Conservation (phyloP, 1,284 basidiomycete species). For the Cutaneotrichosporon sp. region DNA sequence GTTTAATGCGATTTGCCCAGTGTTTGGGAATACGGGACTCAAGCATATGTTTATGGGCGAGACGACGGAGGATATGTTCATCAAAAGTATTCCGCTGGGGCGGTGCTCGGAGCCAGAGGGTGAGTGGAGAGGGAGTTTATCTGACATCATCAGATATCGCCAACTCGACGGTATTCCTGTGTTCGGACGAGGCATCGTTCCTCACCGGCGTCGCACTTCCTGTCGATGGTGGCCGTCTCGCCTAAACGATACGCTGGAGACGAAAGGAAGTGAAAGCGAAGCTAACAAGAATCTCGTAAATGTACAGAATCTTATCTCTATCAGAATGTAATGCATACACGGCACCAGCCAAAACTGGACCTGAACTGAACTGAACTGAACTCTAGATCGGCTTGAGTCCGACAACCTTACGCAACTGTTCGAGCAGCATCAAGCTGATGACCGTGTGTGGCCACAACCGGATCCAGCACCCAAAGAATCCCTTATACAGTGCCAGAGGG, state of each 20-base stretch:
- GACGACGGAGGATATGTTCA: slow-evolving; percentile 21
- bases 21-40: slow-evolving; percentile 25
- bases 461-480: slow-evolving; percentile 28
- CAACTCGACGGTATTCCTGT: slow-evolving; percentile 27
- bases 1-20: slow-evolving; percentile 28
- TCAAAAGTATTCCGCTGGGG: slow-evolving; percentile 22
- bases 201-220: slow-evolving; percentile 29
- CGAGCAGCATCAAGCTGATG: slow-evolving; percentile 23
- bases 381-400: slow-evolving; percentile 26
- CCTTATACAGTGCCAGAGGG: slow-evolving; percentile 27
- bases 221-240: slow-evolving; percentile 25
- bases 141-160: slow-evolving; percentile 28
- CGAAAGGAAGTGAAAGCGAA: no score
- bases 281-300: no score
- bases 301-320: background rate
- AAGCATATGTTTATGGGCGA: slow-evolving; percentile 25
- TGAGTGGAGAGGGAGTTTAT: slow-evolving; percentile 3
- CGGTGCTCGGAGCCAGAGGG: slow-evolving; percentile 25
- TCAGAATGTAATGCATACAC: background rate
- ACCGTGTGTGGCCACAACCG: slow-evolving; percentile 29
- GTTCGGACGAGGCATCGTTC: slow-evolving; percentile 27
- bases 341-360: background rate
- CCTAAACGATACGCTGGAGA: slow-evolving; percentile 1
- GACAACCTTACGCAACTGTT: slow-evolving; percentile 18
- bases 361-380: background rate